Base-by-base conservation (phyloP, 2,329 filamentous ascomycete genomes). In the Aspergillus aculeatus region DNA sequence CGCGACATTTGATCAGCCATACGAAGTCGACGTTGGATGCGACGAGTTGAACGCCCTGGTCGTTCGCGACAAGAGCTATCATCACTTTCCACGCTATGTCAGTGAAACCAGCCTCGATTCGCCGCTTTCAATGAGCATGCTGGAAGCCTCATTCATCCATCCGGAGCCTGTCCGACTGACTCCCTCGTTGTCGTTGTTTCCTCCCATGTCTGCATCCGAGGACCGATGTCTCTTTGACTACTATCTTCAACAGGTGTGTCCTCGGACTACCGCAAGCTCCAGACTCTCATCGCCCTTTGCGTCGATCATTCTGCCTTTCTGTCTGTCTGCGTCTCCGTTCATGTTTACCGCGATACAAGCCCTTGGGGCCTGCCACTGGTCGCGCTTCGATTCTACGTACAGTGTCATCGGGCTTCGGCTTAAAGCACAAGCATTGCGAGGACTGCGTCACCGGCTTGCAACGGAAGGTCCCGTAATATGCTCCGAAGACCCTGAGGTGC, bases 171-270 rank as follows among this genome's bases (percentile, higher is more conserved):
- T 57, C 1, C 58, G 19, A 5, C 68, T 63, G 7, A 52, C 51
- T n/a, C 60, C 65, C 1, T 59, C 64, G 6, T 62, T 72, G 23
- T 62, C 71, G 12, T 58, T 72, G 12, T 72, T 74, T 48, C 72
- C 76, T 2, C 65, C 70, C 35, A 50, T 75, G 2, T 64, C 68
- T 14, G 66, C 66, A 16, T 62, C 72, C 4, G 65, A 67, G 19
- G 66, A 76, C 47, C 68, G 65, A 4, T 67, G 69, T 47, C 62
- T 78, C 6, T 69, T 78, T 24, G 74, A 78, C 23, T 78, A 78
- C 56, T 78, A 76, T 62, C 68, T 77, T 5, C 71, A 72, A n/a
- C 73, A 72, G 35, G 68, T 78, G 5, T 78, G 76, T 55, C 76
- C 76, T 29, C 71, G 75, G 5, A 78, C 75, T 5, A 76, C 74